Conservation (phyloP, 768 basidiomycete species). For the Pleurotus salmoneostramineus region DNA sequence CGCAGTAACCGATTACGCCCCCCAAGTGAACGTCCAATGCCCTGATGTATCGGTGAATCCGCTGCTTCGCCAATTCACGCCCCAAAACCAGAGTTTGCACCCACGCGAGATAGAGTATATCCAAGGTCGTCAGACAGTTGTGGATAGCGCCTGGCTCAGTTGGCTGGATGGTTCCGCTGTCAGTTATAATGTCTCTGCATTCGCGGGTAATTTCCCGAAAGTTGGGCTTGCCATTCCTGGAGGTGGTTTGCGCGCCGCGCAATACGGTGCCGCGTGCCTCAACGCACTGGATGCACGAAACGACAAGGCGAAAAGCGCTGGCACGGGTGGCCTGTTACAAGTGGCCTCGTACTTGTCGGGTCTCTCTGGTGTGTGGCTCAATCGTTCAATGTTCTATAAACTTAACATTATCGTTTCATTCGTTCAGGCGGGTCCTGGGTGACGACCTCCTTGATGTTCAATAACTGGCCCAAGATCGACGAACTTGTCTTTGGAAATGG, state of each 20-base stretch:
- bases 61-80: constrained; percentile 48
- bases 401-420: background rate
- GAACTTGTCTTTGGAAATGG: constrained; percentile 61
- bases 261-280: constrained; percentile 58
- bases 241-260: constrained; percentile 65
- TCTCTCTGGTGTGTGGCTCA: constrained; percentile 47
- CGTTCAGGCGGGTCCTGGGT: constrained; percentile 63
- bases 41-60: constrained; percentile 42
- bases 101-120: constrained; percentile 47
- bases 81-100: constrained; percentile 48
- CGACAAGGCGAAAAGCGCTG: constrained; percentile 45
- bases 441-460: constrained; percentile 57
- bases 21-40: constrained; percentile 42
- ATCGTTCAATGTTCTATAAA: too few relatives aligned
- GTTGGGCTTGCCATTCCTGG: constrained; percentile 69
- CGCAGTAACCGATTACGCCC: constrained; percentile 48
- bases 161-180: constrained; percentile 55
- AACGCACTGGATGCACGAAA: constrained; percentile 62
- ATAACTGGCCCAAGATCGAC: constrained; percentile 54
- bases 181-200: constrained; percentile 46
- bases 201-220: constrained; percentile 39
- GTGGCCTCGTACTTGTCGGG: constrained; percentile 67
- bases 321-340: constrained; percentile 68
- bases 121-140: constrained; percentile 31
- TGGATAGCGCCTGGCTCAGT: constrained; percentile 48